Evolutionary conservation across 2,329 filamentous ascomycete species (phyloP).

Genomic region (Pseudocercospora fijiensis): DNA sequence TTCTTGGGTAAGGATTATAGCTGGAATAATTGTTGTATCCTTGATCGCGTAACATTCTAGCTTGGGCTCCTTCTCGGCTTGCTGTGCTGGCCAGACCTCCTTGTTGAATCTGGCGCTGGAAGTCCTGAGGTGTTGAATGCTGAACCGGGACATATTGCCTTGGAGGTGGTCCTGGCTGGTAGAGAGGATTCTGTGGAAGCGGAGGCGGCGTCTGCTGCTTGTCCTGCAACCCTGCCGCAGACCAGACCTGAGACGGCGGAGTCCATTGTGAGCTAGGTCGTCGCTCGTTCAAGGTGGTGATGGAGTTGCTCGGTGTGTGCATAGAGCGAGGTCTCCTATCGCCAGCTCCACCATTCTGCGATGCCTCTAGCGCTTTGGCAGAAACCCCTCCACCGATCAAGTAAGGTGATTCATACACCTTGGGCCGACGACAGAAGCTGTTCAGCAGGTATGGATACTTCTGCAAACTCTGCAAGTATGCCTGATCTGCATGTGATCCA

Average conservation of each 20-base stretch:
- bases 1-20: slow-evolving; percentile 21
- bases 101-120: slow-evolving; percentile 38
- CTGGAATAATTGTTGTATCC: slow-evolving; percentile 27
- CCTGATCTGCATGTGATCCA: slow-evolving; percentile 34
- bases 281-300: slow-evolving; percentile 22
- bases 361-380: slow-evolving; percentile 26
- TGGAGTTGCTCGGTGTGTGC: slow-evolving; percentile 33
- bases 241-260: slow-evolving; percentile 38
- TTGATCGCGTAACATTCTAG: slow-evolving; percentile 36
- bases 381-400: slow-evolving; percentile 45
- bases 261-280: slow-evolving; percentile 37
- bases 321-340: slow-evolving; percentile 15
- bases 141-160: slow-evolving; percentile 22
- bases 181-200: slow-evolving; percentile 20
- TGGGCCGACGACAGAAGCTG: slow-evolving; percentile 46
- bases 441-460: slow-evolving; percentile 50
- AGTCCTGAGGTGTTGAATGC: slow-evolving; percentile 47
- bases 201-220: slow-evolving; percentile 25
- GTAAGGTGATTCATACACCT: slow-evolving; percentile 51
- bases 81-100: slow-evolving; percentile 34
- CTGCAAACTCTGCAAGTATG: slow-evolving; percentile 45
- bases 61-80: slow-evolving; percentile 37
- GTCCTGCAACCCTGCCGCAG: slow-evolving; percentile 23
- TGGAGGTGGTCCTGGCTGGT: slow-evolving; percentile 18
- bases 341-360: slow-evolving; percentile 15